Base-by-base conservation (phyloP, 371 early-diverging fungal genomes). In the Syncephalastrum monosporum region DNA sequence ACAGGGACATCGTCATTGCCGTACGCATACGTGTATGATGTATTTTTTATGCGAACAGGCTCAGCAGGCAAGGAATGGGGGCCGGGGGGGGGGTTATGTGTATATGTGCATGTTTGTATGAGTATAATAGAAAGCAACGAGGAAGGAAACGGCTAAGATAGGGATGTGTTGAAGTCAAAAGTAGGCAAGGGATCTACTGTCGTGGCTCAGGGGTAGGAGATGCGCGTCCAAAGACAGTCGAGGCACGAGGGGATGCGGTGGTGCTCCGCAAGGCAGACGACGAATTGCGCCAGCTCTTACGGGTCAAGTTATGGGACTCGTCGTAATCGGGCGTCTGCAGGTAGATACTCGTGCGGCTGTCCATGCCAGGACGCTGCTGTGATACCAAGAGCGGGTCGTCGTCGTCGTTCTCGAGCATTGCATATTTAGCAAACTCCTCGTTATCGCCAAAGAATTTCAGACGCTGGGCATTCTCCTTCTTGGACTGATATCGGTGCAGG, bases 401-500 rank as follows among this genome's bases (percentile, higher is more conserved):
- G 6, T 47, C 54, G 33, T 57, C 57, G 42, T 63, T 53, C 41
- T 63, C 63, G 14, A 63, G 42, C 69, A 72, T 67, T 13, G 76
- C 76, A 56, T 76, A 67, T 27, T 68, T 74, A 8, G 64, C 67
- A 56, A 77, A 77, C 42, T 70, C 68, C 41, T 79, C 67, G 25
- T 75, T 71, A 42, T 74, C 67, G 3, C 67, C 76, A 64, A 75
- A 79, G 57, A 79, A 79, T 15, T 59, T 60, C 19, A 24, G 46
- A 16, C 68, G 67, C 58, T 74, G 74, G 23, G 56, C 71, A 48
- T 68, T 74, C 42, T 75, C 79, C 46, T 67, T 61, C 27, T 63
- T 66, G 19, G 76, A 72, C 50, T 79, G 79, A 52, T 71, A 79
- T 4, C 76, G 70, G 56, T 79, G 79, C 27, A 79, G 57, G 2